Evolutionary conservation across 192 early-diverging fungal species (phyloP).

Genomic region (Coemansia sp.): DNA sequence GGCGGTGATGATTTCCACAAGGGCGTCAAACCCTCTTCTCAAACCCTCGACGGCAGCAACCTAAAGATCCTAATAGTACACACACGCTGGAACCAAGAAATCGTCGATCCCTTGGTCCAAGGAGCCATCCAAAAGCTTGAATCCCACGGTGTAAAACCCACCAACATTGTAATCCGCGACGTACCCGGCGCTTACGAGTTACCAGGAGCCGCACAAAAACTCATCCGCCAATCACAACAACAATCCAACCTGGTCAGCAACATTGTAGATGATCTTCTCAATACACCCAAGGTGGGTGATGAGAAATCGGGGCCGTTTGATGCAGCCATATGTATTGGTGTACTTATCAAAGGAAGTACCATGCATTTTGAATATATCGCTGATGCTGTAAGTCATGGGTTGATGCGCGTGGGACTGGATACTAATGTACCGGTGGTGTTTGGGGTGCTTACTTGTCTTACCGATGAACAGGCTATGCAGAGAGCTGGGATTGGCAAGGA

Average conservation of each 20-base stretch:
- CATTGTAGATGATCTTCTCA: constrained; percentile 60
- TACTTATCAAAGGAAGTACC: constrained; percentile 98
- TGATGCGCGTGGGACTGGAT: constrained; percentile 97
- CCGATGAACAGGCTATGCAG: constrained; percentile 88
- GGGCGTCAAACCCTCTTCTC: constrained; percentile 64
- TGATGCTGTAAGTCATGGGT: constrained; percentile 88
- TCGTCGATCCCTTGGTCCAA: constrained; percentile 82
- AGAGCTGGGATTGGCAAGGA: constrained; percentile 71
- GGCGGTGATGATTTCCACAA: constrained; percentile 68
- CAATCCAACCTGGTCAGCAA: constrained; percentile 59
- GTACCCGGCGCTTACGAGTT: constrained; percentile 96
- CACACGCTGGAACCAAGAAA: constrained; percentile 90
- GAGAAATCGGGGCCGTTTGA: constrained; percentile 67
- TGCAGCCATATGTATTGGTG: constrained; percentile 91
- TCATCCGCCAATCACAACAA: constrained; percentile 71
- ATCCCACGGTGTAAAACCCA: constrained; percentile 65
- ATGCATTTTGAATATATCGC: constrained; percentile 99
- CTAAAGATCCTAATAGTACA: constrained; percentile 82
- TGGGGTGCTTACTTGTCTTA: constrained; percentile 94
- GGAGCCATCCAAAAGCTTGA: constrained; percentile 71
- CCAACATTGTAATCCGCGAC: constrained; percentile 75
- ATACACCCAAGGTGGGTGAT: constrained; percentile 6
- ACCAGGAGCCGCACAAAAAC: constrained; percentile 81
- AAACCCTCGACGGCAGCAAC: constrained; percentile 62
- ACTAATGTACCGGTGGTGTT: constrained; percentile 87